Evolutionary conservation across 2,329 filamentous ascomycete genomes (phyloP).

Genomic region (Pseudocercospora macadamiae): DNA sequence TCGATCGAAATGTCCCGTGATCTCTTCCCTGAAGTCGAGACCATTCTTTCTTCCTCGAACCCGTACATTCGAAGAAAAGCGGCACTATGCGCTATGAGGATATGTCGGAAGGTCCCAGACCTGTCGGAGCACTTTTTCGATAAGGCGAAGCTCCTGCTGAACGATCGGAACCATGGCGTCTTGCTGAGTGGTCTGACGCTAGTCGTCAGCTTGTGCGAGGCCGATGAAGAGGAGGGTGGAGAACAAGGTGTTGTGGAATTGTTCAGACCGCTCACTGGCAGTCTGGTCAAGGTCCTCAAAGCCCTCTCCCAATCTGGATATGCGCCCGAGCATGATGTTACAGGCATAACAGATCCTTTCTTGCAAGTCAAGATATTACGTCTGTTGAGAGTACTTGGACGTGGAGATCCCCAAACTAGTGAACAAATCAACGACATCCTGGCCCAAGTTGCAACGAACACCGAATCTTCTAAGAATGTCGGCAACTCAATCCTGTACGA

Average conservation of each 20-base stretch:
- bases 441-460: constrained; percentile 90
- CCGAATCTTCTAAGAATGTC: constrained; percentile 96
- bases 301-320: constrained; percentile 92
- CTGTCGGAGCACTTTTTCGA: constrained; percentile 96
- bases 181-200: constrained; percentile 89
- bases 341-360: constrained; percentile 92
- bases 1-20: constrained; percentile 98
- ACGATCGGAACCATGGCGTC: constrained; percentile 94
- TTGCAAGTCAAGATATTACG: constrained; percentile 94
- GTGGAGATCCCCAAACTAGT: constrained; percentile 83
- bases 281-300: constrained; percentile 87
- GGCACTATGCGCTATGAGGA: constrained; percentile 97
- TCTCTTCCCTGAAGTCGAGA: constrained; percentile 94
- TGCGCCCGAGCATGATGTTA: constrained; percentile 96
- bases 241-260: constrained; percentile 87
- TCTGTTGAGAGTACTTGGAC: constrained; percentile 80
- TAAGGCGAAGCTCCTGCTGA: constrained; percentile 83
- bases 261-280: constrained; percentile 83
- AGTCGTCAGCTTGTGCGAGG: constrained; percentile 89
- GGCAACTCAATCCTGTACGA: constrained; percentile 98
- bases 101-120: constrained; percentile 97
- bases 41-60: constrained; percentile 86
- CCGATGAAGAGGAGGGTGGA: constrained; percentile 88
- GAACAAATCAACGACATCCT: constrained; percentile 99
- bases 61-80: constrained; percentile 98